Percentiles rank a stretch among this genome's conserved stretches.
These are phyloP conservation scores for Apophysomyces sp. DNA, from an alignment of 371 early-diverging fungal genomes.

Conservation along the genomic window DNA sequence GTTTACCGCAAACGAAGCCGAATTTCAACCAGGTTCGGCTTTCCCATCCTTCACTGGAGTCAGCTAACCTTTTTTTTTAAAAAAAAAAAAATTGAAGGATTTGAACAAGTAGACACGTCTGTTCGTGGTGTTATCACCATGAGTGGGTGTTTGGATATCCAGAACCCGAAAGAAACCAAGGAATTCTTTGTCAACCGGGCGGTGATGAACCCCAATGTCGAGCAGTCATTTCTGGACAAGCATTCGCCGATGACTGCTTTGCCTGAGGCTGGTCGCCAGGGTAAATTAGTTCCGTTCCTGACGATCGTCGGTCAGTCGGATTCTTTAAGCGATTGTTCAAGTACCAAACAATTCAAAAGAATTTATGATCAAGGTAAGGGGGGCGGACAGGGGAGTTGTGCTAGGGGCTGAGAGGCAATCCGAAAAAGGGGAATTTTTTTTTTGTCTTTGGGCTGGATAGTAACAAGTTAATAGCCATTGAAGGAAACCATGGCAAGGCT, in stretches of 20 bases:
- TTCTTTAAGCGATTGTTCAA: slow-evolving; percentile 16
- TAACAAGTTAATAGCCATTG: slow-evolving; percentile 1
- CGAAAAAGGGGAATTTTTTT: neutral
- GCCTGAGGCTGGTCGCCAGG: slow-evolving; percentile 10
- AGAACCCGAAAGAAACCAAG: slow-evolving; percentile 12
- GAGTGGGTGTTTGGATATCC: slow-evolving; percentile 48
- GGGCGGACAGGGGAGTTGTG: too few relatives aligned
- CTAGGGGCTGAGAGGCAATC: neutral
- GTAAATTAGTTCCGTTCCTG: slow-evolving; percentile 30
- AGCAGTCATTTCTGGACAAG: slow-evolving; percentile 35
- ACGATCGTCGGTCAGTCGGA: slow-evolving; percentile 33
- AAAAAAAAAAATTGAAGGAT: too few relatives aligned
- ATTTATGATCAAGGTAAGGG: slow-evolving; percentile 37
- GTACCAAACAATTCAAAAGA: slow-evolving; percentile 22
- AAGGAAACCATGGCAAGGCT: slow-evolving; percentile 1
- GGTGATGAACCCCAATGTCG: slow-evolving; percentile 25
- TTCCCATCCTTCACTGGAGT: neutral
- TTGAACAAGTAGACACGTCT: slow-evolving; percentile 67
- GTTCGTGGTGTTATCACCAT: slow-evolving; percentile 57
- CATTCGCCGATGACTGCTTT: slow-evolving; percentile 46
- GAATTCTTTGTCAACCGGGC: slow-evolving; percentile 36
- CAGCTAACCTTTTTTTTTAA: neutral
- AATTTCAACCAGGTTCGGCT: slow-evolving; percentile 54
- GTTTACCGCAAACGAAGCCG: slow-evolving; percentile 59
- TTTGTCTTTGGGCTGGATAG: neutral